phyloP scores from a whole-genome alignment of 371 early-diverging fungal genomes.

The Dentiscutata heterogama region DNA sequence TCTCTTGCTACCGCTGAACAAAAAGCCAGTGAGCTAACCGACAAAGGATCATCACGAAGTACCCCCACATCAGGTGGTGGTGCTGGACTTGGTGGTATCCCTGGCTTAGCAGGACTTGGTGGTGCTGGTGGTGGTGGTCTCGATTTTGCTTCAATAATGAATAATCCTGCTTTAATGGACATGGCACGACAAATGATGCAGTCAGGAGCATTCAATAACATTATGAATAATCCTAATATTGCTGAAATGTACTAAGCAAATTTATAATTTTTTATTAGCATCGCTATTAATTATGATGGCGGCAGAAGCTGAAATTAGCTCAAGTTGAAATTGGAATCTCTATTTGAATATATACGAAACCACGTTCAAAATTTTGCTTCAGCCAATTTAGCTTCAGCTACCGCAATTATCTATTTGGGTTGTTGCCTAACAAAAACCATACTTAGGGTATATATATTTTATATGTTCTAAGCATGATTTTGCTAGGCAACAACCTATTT shows the following conservation, averaged over 20 bases:
- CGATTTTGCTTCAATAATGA: conserved; percentile 80
- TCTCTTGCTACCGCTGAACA: conserved; percentile 71
- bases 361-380: too few species aligned
- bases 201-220: conserved; percentile 83
- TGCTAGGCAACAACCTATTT: too few species aligned
- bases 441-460: too few species aligned
- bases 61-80: conserved; percentile 31
- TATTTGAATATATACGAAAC: too few species aligned
- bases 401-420: too few species aligned
- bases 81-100: conserved; percentile 53
- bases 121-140: conserved; percentile 74
- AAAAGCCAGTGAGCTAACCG: conserved; percentile 57
- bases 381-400: too few species aligned
- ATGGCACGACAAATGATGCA: conserved; percentile 97
- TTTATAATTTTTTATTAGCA: background rate
- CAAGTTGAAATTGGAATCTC: too few species aligned
- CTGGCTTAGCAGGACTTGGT: conserved; percentile 52
- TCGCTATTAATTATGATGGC: too few species aligned
- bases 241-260: conserved; percentile 75
- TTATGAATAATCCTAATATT: conserved; percentile 92
- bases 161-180: conserved; percentile 92
- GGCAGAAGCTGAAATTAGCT: too few species aligned
- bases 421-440: too few species aligned
- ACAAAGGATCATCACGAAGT: background rate
- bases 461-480: too few species aligned